Evolutionary conservation across 345 rosid species (phyloP).

Genomic region (Turnera subulata): DNA sequence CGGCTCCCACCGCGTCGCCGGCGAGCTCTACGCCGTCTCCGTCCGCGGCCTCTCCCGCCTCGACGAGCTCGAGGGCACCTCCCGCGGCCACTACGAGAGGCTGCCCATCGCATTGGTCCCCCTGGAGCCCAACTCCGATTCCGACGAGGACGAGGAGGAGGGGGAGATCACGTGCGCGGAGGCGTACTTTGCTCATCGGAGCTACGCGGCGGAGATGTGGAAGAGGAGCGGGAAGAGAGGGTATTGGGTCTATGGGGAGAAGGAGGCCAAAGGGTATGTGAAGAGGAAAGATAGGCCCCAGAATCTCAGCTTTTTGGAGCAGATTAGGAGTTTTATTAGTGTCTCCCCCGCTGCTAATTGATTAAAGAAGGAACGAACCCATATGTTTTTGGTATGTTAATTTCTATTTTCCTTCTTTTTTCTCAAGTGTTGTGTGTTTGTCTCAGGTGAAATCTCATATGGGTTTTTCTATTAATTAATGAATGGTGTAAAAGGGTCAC

Average conservation of each 20-base stretch:
- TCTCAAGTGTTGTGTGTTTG: no score
- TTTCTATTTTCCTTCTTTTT: no score
- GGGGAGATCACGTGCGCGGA: slow-evolving; percentile 23
- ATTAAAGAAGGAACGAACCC: no score
- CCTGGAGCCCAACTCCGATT: no score
- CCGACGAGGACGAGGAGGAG: background rate
- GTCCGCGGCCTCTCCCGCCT: slow-evolving; percentile 46
- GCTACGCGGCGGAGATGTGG: slow-evolving; percentile 67
- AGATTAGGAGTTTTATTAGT: slow-evolving; percentile 53
- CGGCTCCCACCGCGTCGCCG: slow-evolving; percentile 48
- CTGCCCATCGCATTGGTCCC: slow-evolving; percentile 35
- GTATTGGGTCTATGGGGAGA: slow-evolving; percentile 45
- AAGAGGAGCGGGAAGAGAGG: slow-evolving; percentile 42
- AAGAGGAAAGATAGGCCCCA: slow-evolving; percentile 64
- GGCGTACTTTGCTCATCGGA: slow-evolving; percentile 62
- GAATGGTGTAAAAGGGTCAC: no score
- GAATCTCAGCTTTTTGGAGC: slow-evolving; percentile 61
- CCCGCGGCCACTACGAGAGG: slow-evolving; percentile 57
- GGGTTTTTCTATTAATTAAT: no score
- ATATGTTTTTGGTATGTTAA: no score
- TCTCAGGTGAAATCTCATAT: no score
- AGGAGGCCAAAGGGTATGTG: slow-evolving; percentile 68
- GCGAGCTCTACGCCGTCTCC: slow-evolving; percentile 76
- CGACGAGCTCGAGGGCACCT: slow-evolving; percentile 76
- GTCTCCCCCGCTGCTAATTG: no score